phyloP scores from a whole-genome alignment of 805 yeast genomes.

The Candida nanaspora region DNA sequence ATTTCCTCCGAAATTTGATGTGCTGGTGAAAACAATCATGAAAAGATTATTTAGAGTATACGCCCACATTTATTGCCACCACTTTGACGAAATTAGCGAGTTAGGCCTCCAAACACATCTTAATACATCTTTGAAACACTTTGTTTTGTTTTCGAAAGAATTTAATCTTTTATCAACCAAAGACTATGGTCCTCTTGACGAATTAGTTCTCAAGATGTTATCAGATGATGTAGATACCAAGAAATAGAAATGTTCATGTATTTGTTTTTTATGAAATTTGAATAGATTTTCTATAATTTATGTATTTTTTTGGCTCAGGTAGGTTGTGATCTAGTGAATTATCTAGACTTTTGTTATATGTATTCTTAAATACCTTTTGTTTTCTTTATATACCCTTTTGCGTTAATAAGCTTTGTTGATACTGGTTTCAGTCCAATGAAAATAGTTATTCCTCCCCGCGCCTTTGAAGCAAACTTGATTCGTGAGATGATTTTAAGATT shows the following conservation, averaged over 20 bases:
- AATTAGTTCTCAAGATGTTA: conserved; percentile 61
- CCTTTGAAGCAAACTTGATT: no score
- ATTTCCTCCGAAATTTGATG: conserved; percentile 77
- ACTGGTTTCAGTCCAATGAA: no score
- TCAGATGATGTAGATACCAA: neutral
- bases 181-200: conserved; percentile 90
- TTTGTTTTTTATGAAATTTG: neutral
- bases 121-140: conserved; percentile 92
- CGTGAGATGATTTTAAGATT: no score
- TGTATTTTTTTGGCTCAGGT: no score
- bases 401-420: no score
- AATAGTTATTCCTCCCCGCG: no score
- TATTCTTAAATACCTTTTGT: no score
- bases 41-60: conserved; percentile 89
- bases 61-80: conserved; percentile 97
- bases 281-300: no score
- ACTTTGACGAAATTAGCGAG: conserved; percentile 90
- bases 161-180: conserved; percentile 68
- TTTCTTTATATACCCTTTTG: no score
- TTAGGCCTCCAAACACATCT: conserved; percentile 87
- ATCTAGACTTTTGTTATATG: no score
- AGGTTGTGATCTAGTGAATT: no score
- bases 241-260: neutral
- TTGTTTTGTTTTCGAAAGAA: conserved; percentile 79
- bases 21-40: conserved; percentile 76